A percentile compares a stretch with the other conserved stretches of the same genome.
These are phyloP conservation scores for Phyllosticta citrichinensis DNA, from an alignment of 2,329 filamentous ascomycete species.

Conservation along the genomic window DNA sequence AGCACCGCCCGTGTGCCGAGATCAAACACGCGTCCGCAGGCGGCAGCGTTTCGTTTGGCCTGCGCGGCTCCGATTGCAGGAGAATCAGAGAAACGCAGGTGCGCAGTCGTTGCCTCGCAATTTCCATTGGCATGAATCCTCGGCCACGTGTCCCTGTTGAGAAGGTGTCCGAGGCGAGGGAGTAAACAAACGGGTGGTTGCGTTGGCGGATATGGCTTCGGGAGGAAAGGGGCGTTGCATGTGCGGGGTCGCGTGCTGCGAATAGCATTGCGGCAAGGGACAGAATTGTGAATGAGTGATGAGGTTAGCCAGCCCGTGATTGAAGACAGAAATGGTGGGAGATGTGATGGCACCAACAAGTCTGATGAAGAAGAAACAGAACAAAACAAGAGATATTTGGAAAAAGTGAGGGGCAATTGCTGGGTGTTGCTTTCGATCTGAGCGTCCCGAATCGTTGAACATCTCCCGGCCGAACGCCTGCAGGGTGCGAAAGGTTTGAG, in stretches of 20 bases:
- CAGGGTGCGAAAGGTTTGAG: background rate
- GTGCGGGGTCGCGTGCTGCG: background rate
- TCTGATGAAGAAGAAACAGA: background rate
- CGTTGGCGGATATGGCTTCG: background rate
- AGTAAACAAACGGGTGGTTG: background rate
- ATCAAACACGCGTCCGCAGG: background rate
- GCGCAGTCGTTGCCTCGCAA: background rate
- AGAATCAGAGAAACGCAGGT: background rate
- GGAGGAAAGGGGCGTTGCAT: background rate
- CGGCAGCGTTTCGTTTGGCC: background rate
- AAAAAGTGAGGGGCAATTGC: background rate
- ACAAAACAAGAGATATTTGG: background rate
- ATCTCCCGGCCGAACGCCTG: background rate
- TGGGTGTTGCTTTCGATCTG: background rate
- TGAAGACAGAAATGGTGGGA: background rate
- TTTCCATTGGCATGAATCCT: background rate
- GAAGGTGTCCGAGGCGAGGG: background rate
- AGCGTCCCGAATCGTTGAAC: background rate
- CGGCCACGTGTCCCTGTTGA: background rate
- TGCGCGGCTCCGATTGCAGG: background rate
- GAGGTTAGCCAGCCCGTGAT: background rate
- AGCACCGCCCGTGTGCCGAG: background rate
- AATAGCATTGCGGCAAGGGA: background rate
- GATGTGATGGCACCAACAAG: background rate
- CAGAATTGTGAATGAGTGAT: background rate